phyloP scores from a whole-genome alignment of 2,329 filamentous ascomycete species.

The Aspergillus sojae region DNA sequence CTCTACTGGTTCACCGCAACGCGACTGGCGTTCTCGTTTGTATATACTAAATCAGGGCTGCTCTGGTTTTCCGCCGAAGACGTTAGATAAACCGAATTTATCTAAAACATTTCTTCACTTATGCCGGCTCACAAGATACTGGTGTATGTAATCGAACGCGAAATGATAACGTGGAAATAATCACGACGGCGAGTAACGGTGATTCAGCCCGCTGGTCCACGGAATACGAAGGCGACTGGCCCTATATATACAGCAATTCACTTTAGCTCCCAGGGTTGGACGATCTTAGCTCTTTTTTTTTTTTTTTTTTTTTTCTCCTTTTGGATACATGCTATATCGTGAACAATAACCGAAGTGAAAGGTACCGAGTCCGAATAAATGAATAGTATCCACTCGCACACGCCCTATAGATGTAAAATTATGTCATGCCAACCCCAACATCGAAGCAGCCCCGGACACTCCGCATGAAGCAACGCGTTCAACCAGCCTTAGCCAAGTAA shows the following conservation, averaged over 20 bases:
- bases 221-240: not conserved
- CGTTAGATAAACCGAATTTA: conserved; percentile 1
- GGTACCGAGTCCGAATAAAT: too few species aligned
- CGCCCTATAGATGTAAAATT: not conserved
- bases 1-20: not conserved
- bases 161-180: not conserved
- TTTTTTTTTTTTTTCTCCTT: not conserved
- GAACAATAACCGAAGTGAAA: too few species aligned
- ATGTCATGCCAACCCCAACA: not conserved
- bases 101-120: not conserved
- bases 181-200: too few species aligned
- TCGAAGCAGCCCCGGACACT: not conserved
- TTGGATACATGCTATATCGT: not conserved
- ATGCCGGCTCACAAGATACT: not conserved
- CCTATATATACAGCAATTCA: not conserved
- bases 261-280: too few species aligned
- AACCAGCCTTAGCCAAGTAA: not conserved
- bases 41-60: not conserved
- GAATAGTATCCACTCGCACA: not conserved
- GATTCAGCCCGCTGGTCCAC: not conserved
- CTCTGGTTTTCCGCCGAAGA: not conserved
- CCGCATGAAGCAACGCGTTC: not conserved
- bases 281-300: not conserved
- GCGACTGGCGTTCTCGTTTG: not conserved
- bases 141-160: not conserved